Base-by-base conservation (phyloP, 148 eudicot genomes). In the Suaeda aralocaspica region DNA sequence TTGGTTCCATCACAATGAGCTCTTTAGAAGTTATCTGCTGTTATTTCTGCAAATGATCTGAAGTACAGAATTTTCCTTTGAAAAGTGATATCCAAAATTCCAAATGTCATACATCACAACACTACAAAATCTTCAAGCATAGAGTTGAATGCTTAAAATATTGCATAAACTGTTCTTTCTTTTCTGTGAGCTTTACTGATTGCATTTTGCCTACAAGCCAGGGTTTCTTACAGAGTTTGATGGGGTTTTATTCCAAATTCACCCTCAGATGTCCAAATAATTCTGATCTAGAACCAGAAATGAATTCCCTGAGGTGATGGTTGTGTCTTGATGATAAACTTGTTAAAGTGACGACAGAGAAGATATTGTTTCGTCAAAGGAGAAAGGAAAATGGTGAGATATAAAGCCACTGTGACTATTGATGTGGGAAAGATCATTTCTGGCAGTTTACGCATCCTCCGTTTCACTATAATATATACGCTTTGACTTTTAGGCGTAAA, bases 141-240 rank as follows among this genome's bases (percentile, higher is more conserved):
- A 19, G 18, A 19, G 34, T 21, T 13, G 30, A 31, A 45, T 29
- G 51, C 28, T n/a, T 26, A n/a, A 28, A 16, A 57, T 25, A 41
- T 16, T 1, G 2, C 41, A 58, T 59, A 22, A 58, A 59, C 14
- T 29, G 34, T 59, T 41, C 33, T 30, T 69, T n/a, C 2, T 28
- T 39, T 50, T 42, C 63, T 69, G n/a, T 14, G 7, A 14, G 62
- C 63, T 55, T 55, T 25, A 60, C 16, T 66, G 26, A 29, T 49
- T 28, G 18, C 19, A 41, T 9, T 0, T 42, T n/a, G n/a, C n/a
- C n/a, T n/a, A n/a, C n/a, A n/a, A n/a, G n/a, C n/a, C n/a, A n/a
- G n/a, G n/a, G n/a, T n/a, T n/a, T n/a, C n/a, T n/a, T n/a, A n/a
- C n/a, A n/a, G n/a, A n/a, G n/a, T n/a, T n/a, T n/a, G n/a, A n/a